Evolutionary conservation across 352 stramenopile species (phyloP), one percentile per base, ranked within the genome.

Genomic region (Phytophthora pini): DNA sequence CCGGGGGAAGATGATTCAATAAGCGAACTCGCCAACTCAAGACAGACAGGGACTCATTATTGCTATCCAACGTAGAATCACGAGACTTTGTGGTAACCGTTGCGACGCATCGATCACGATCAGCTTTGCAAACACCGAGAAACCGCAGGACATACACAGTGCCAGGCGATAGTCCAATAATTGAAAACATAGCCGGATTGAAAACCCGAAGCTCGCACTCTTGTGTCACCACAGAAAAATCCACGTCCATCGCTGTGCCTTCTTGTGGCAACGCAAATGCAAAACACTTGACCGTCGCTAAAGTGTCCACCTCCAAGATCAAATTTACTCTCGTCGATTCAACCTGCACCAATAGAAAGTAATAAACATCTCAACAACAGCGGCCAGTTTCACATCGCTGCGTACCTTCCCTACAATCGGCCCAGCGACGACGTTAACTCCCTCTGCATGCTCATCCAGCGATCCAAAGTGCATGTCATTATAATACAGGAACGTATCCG

Each of bases 101-200:
- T 3, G 72, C 77, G 6, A 82, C 54, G 38, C 67, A 76, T 27
- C 47, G 34, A 17, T 80, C 58, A 17, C 76, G 74, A 36, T 88
- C 72, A 4, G 17, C 29, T 22, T 56, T 68, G 13, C 60, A 65
- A 10, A 88, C 57, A 11, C 76, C 79, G 5, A 88, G 59, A 20
- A 88, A 68, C 38, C 72, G 74, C 31, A 86, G 51, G 1, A 74
- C 48, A 56, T 86, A 86, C 8, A 59, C 65, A n/a, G 66, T 71
- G 9, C 65, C 47, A 43, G 76, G 64, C 3, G 44, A 36, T 2
- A 88, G 43, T 1, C 46, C 59, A 34, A 31, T 43, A 4, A 85
- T 8, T 1, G 34, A 52, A 32, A 84, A 15, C 3, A 71, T 2
- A 12, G 27, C 20, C 29, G 75, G 73, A 6, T 74, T 39, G 39